Base-by-base conservation (phyloP, 2,329 filamentous ascomycete genomes). In the Onygenales sp. region DNA sequence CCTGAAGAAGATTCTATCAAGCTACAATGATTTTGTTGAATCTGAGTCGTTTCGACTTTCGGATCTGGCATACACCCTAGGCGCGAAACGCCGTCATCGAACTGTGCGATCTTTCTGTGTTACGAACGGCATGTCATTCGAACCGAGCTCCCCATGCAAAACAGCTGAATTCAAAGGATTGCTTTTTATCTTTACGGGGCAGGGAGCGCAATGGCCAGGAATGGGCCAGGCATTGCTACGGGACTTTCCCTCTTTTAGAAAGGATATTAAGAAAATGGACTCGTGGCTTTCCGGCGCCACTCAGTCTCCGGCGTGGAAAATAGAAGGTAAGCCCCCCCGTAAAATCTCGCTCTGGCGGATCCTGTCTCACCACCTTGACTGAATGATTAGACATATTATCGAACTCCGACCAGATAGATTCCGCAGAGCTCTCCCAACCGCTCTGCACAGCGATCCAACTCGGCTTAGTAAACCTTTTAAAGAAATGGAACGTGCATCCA, bases 1-100 rank as follows among this genome's bases (percentile, higher is more conserved):
- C 1, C 57, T 72, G 0, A 56, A 62, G 14, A 49, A 42, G n/a
- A 33, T 7, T 48, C 63, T 52, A 52, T 60, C 39, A 11, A 57
- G 39, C 44, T 27, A 27, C 21, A 27, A 27, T 27, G 21, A 27
- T 27, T 27, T 27, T 5, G 21, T 27, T 1, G 21, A 27, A 27
- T 27, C 21, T 27, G 21, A 27, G 21, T 27, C 21, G 21, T 27
- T 27, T 27, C 21, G 21, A 27, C 21, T 27, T 27, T 27, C 21
- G 21, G 21, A 27, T 27, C 21, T 27, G 21, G 21, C 21, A 4
- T 62, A 6, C 51, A 67, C 63, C 2, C 54, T 66, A 9, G 59
- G 56, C 1, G 47, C 48, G 2, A 39, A 54, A 37, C 51, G 62
- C 52, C 56, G 57, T n/a, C 56, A 58, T 40, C 52, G 59, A 14